Evolutionary conservation across 176 grass and related monocot genomes (phyloP).

Genomic region (Urochloa ruziziensis): DNA sequence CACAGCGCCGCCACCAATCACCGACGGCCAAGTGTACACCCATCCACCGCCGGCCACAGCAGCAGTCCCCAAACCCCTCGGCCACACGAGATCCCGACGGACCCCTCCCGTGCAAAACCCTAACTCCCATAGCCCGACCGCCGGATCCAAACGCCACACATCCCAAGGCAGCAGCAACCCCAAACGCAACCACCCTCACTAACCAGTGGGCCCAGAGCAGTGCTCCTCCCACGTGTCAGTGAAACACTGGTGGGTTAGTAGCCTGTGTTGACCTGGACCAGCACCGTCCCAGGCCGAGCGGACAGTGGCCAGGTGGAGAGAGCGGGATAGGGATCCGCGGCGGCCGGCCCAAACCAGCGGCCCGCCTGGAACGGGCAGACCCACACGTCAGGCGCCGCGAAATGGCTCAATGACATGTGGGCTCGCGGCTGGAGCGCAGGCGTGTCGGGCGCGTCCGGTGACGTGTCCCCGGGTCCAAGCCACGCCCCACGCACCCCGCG

Average conservation of each 20-base stretch:
- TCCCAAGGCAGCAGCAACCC: neutral
- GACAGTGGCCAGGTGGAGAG: constrained; percentile 43
- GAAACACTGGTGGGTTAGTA: rapidly evolving
- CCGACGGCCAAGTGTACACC: neutral
- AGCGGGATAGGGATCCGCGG: constrained; percentile 43
- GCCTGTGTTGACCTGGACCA: neutral
- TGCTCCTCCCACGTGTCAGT: neutral
- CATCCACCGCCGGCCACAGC: neutral
- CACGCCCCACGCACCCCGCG: neutral
- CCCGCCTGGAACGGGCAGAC: neutral
- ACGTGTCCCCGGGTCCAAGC: constrained; percentile 29
- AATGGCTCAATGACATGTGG: neutral
- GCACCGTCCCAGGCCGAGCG: neutral
- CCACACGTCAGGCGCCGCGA: neutral
- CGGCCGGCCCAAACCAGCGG: constrained; percentile 15
- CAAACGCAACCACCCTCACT: rapidly evolving
- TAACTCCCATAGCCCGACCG: constrained; percentile 22
- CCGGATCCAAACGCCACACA: neutral
- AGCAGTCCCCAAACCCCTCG: no score
- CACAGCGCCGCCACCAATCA: neutral
- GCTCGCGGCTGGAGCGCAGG: neutral
- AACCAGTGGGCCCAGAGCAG: rapidly evolving
- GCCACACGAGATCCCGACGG: constrained; percentile 26
- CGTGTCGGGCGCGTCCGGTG: neutral
- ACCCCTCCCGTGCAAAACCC: constrained; percentile 37